These are phyloP conservation scores for Pittosporum tobira DNA, from an alignment of 129 eudicot species.

Conservation along the genomic window DNA sequence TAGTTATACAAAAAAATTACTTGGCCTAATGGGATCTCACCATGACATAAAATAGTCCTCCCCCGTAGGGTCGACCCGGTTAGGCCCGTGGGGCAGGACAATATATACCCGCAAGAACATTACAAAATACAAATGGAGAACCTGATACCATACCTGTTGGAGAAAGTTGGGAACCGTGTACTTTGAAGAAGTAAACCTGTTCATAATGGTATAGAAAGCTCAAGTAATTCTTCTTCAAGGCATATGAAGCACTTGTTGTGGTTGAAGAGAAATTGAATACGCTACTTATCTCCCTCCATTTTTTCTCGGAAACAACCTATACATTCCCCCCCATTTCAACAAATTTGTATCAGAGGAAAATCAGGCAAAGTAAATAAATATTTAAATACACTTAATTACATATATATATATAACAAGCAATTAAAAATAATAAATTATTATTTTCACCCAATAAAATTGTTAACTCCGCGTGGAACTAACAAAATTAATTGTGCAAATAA, in stretches of 20 bases:
- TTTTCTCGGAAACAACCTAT: conserved; percentile 52
- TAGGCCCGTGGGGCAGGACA: too few relatives aligned
- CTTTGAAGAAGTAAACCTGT: conserved; percentile 38
- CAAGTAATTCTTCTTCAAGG: conserved; percentile 46
- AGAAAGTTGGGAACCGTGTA: conserved; percentile 7
- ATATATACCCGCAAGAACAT: too few relatives aligned
- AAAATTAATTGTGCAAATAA: too few relatives aligned
- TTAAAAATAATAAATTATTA: not conserved
- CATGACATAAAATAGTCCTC: too few relatives aligned
- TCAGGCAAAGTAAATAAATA: too few relatives aligned
- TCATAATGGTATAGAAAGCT: conserved; percentile 40
- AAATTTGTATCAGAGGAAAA: too few relatives aligned
- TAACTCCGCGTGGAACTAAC: too few relatives aligned
- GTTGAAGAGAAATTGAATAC: conserved; percentile 44
- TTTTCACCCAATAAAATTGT: not conserved
- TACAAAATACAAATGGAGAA: too few relatives aligned
- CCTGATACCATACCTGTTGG: conserved; percentile 13
- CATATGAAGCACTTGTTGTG: conserved; percentile 67
- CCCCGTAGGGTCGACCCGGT: too few relatives aligned
- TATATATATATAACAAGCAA: not conserved
- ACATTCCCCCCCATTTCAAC: too few relatives aligned
- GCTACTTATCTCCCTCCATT: conserved; percentile 63
- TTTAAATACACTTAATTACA: too few relatives aligned
- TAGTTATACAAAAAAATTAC: not conserved
- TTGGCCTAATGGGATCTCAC: not conserved